phyloP scores from a whole-genome alignment of 2,329 filamentous ascomycete genomes.

The Neurospora sp. region DNA sequence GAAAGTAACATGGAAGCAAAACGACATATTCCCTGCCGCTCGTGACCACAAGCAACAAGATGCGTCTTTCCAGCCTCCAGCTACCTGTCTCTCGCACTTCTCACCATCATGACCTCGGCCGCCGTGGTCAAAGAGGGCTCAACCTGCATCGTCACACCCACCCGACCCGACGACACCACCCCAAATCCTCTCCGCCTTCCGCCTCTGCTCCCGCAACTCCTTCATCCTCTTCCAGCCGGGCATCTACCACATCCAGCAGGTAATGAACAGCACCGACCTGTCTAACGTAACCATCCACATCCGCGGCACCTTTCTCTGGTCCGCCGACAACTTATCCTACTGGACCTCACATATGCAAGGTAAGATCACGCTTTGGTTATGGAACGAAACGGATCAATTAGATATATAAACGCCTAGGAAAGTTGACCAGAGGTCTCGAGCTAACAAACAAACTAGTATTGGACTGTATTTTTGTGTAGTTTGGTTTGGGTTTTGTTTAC shows the following conservation, averaged over 20 bases:
- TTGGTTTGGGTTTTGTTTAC: not conserved
- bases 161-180: constrained; percentile 35
- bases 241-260: constrained; percentile 36
- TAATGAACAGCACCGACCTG: constrained; percentile 38
- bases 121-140: constrained; percentile 18
- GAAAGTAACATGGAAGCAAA: not conserved
- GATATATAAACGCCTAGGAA: no score
- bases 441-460: no score
- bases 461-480: not conserved
- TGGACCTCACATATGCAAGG: constrained; percentile 26
- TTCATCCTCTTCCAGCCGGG: constrained; percentile 39
- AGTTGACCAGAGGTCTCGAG: no score
- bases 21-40: not conserved
- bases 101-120: constrained; percentile 5
- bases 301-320: constrained; percentile 34
- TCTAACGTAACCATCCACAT: constrained; percentile 37
- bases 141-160: constrained; percentile 18
- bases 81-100: constrained; percentile 7
- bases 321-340: constrained; percentile 30
- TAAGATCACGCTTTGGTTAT: no score
- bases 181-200: constrained; percentile 40
- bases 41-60: not conserved
- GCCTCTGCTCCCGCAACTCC: constrained; percentile 36
- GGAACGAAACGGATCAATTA: no score
- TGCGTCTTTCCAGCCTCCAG: constrained; percentile 6